Conservation (phyloP, 306 rosid species). For the Rubus parviflorus region DNA sequence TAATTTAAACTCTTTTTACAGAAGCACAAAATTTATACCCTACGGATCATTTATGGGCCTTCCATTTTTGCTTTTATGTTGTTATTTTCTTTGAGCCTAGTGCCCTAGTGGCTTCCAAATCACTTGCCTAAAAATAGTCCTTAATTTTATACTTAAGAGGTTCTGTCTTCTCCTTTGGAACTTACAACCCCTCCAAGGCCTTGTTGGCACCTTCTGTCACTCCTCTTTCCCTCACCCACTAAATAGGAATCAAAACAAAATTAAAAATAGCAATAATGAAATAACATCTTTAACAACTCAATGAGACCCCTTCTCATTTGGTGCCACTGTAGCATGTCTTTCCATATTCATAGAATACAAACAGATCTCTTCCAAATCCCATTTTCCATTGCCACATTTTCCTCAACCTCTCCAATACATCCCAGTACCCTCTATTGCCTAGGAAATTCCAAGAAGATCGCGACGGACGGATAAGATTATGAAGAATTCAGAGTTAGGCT, state of each 20-base stretch:
- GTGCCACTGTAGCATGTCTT: constrained; percentile 25
- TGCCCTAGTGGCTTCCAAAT: constrained; percentile 15
- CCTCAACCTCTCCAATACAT: constrained; percentile 27
- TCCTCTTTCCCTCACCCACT: constrained; percentile 22
- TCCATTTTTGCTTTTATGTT: not conserved
- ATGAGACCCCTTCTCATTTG: constrained; percentile 18
- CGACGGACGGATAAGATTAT: constrained; percentile 19
- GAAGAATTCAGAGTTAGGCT: constrained; percentile 35
- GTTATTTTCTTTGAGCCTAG: not conserved
- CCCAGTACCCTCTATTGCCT: constrained; percentile 35
- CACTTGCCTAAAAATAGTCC: constrained; percentile 38
- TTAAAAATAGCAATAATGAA: constrained; percentile 16
- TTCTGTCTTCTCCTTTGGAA: constrained; percentile 38
- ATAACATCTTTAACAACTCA: constrained; percentile 26
- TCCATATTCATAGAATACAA: constrained; percentile 27
- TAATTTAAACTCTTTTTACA: too few relatives aligned
- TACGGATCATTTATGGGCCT: too few relatives aligned
- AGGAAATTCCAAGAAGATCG: constrained; percentile 38
- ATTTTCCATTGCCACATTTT: constrained; percentile 13
- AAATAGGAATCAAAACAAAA: constrained; percentile 19
- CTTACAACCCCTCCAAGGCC: constrained; percentile 30
- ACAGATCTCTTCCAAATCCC: constrained; percentile 22
- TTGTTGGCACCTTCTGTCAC: constrained; percentile 31
- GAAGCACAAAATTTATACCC: too few relatives aligned
- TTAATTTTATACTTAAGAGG: constrained; percentile 29